A percentile compares a stretch with the other conserved stretches of the same genome.
Conservation (phyloP, 1,139 yeast genomes). For the Protomyces arabidopsidicola region DNA sequence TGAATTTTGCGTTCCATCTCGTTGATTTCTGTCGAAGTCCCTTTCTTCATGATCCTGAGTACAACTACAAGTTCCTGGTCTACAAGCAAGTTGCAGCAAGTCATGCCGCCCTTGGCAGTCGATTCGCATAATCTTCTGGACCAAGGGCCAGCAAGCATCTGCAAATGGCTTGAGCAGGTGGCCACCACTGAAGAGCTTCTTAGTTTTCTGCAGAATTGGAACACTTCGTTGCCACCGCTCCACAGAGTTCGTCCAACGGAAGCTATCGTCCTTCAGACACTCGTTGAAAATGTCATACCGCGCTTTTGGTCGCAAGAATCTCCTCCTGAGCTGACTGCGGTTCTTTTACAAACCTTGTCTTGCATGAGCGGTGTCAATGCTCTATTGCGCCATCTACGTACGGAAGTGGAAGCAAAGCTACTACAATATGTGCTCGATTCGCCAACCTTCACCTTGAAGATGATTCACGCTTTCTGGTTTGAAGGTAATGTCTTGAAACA, state of each 20-base stretch:
- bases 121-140: too few species aligned
- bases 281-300: slow-evolving; percentile 9
- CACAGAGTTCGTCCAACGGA: neutral
- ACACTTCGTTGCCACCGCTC: neutral
- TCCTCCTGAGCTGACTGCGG: neutral
- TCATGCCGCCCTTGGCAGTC: too few species aligned
- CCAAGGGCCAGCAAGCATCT: too few species aligned
- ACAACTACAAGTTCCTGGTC: too few species aligned
- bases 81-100: too few species aligned
- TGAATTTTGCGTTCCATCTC: too few species aligned
- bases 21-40: too few species aligned
- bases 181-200: slow-evolving; percentile 8
- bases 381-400: neutral
- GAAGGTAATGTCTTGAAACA: neutral
- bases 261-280: neutral
- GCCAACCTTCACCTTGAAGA: neutral
- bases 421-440: neutral
- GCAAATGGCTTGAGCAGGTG: neutral
- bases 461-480: neutral
- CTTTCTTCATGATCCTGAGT: too few species aligned
- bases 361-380: slow-evolving; percentile 17
- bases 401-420: neutral
- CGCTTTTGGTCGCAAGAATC: neutral
- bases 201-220: slow-evolving; percentile 1
- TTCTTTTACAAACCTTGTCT: neutral